A percentile compares a stretch with the other conserved stretches of the same genome.
Conservation (phyloP, 1,284 basidiomycete genomes). For the Ceratobasidium sp. region DNA sequence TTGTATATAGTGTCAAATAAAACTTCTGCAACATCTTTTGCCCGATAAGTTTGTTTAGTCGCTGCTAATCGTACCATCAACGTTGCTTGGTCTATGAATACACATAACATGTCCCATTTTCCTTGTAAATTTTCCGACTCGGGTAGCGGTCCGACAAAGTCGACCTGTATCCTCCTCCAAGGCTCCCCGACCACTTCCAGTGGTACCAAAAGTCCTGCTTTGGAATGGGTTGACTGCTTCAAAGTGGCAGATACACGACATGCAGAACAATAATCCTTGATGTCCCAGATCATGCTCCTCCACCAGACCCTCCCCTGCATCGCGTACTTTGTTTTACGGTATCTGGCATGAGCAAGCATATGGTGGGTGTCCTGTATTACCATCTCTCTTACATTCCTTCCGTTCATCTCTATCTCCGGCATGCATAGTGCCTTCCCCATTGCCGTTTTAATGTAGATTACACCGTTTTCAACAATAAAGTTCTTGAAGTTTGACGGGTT, state of each 20-base stretch:
- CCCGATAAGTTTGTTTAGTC: constrained; percentile 46
- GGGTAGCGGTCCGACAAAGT: constrained; percentile 56
- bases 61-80: constrained; percentile 51
- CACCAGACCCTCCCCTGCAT: constrained; percentile 43
- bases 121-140: constrained; percentile 47
- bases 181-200: constrained; percentile 48
- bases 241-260: constrained; percentile 37
- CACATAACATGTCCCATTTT: constrained; percentile 51
- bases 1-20: constrained; percentile 52
- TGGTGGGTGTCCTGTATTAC: constrained; percentile 30
- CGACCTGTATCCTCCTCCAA: constrained; percentile 53
- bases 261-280: constrained; percentile 26
- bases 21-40: constrained; percentile 52
- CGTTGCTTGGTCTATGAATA: constrained; percentile 51
- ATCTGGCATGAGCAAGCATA: constrained; percentile 40
- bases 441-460: constrained; percentile 44
- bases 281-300: constrained; percentile 39
- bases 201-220: constrained; percentile 49
- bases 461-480: constrained; percentile 45
- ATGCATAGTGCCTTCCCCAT: constrained; percentile 48
- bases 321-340: constrained; percentile 37
- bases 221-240: constrained; percentile 39
- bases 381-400: constrained; percentile 13
- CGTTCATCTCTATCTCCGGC: constrained; percentile 44
- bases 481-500: constrained; percentile 43